Conservation (phyloP, 805 yeast genomes). For the Clavispora carvajalis region DNA sequence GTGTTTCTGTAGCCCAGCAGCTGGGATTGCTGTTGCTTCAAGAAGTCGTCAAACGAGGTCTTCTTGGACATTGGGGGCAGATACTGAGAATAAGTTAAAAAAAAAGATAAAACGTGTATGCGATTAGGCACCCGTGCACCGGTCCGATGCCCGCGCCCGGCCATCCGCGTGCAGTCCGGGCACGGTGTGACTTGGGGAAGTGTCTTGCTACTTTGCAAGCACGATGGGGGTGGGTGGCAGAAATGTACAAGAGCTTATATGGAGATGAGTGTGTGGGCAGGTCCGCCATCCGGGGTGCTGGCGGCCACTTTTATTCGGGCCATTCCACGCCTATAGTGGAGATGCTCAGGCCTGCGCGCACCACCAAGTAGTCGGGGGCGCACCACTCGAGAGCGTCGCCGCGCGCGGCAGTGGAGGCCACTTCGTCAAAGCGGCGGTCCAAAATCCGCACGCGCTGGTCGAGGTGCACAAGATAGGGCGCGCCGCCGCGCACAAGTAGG, state of each 20-base stretch:
- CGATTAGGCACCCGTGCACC: slow-evolving; percentile 1
- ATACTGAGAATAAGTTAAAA: not conserved
- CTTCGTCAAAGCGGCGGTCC: not conserved
- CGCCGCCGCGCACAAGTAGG: not conserved
- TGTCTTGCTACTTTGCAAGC: too few species aligned
- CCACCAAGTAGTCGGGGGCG: not conserved
- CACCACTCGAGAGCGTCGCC: not conserved
- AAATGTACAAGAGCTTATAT: too few species aligned
- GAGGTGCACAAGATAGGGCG: slow-evolving; percentile 1
- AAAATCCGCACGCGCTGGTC: not conserved
- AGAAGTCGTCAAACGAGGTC: slow-evolving; percentile 46
- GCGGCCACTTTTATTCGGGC: not conserved
- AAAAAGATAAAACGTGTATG: not conserved
- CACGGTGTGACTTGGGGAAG: too few species aligned
- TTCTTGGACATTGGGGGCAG: slow-evolving; percentile 21
- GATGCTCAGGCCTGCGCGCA: not conserved
- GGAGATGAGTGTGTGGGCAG: too few species aligned
- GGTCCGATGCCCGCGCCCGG: not conserved
- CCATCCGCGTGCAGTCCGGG: not conserved
- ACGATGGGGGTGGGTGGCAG: too few species aligned
- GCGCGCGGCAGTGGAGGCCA: not conserved
- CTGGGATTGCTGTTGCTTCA: slow-evolving; percentile 39
- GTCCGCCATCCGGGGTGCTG: too few species aligned
- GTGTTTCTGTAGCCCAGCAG: slow-evolving; percentile 23
- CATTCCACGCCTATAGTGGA: not conserved